Evolutionary conservation across 495 filamentous ascomycete genomes (phyloP), one percentile per base, ranked within the genome.

Genomic region (Penicillium waksmanii): DNA sequence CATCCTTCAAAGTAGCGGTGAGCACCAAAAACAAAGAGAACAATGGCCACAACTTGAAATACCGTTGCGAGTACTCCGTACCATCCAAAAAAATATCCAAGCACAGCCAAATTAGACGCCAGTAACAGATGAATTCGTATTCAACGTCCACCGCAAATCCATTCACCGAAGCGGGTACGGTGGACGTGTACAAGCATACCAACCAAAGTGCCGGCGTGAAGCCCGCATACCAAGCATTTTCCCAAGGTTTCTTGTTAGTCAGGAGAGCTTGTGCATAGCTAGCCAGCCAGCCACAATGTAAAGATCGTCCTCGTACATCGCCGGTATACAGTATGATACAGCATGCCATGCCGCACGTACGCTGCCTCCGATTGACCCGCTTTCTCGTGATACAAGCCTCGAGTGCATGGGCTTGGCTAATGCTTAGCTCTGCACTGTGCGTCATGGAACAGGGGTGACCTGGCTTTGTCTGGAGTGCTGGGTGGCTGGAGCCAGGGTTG

Each of bases 351-450:
- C 51, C 51, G 40, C n/a, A 50, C 27, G 40, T 21, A 52, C 34
- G 21, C 21, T 42, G 38, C 48, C 15, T 19, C 19, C 56, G 23
- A 47, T 47, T 12, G 38, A 58, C 25, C 40, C 49, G 36, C 48
- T 53, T 13, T 19, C 47, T 66, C 38, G 36, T 47, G 33, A 57
- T 56, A 62, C 60, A 66, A 66, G 63, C 63, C 38, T 66, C 48
- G 11, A 9, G 27, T 57, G 60, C 64, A 66, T 59, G 44, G 49
- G 8, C 64, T 66, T 66, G 64, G 64, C 63, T 57, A 63, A 63
- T 62, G 64, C 64, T 66, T 66, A 63, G 60, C 57, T 35, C 18
- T 56, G 57, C 58, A 60, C 54, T 57, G 53, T 21, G 47, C 40
- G 10, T 56, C 19, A 0, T 44, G n/a, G 23, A 19, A 51, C 56